These are phyloP conservation scores for Hypomyces rosellus DNA, from an alignment of 2,329 filamentous ascomycete genomes.

Conservation along the genomic window DNA sequence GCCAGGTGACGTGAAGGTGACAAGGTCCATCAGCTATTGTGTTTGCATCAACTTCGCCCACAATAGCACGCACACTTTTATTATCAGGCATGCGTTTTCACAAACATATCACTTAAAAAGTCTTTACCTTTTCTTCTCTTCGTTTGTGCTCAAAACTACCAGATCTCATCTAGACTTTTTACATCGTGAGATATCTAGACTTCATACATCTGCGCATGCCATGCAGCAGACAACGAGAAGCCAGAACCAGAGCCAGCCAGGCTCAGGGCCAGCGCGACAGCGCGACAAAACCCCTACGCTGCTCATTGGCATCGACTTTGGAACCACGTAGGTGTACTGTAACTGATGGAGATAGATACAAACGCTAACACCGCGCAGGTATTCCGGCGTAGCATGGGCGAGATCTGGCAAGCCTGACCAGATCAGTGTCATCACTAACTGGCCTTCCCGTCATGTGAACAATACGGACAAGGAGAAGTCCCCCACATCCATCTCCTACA, in stretches of 20 bases:
- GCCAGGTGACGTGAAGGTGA: too few species aligned
- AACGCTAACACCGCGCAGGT: conserved; percentile 19
- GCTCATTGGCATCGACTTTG: conserved; percentile 40
- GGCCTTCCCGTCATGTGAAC: conserved; percentile 16
- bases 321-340: conserved; percentile 33
- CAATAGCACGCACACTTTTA: too few species aligned
- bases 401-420: conserved; percentile 20
- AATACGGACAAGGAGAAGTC: conserved; percentile 27
- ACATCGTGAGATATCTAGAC: not conserved
- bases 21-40: too few species aligned
- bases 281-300: conserved; percentile 14
- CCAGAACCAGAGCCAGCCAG: not conserved
- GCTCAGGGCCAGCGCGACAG: not conserved
- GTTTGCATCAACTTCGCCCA: too few species aligned
- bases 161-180: not conserved
- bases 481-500: conserved; percentile 22
- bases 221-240: not conserved
- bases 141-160: too few species aligned
- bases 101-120: too few species aligned
- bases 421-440: conserved; percentile 26
- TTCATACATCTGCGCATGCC: not conserved
- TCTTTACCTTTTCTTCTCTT: too few species aligned
- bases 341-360: not conserved
- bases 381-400: conserved; percentile 36
- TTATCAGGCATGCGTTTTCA: too few species aligned